Percentiles rank a stretch among this genome's conserved stretches.
phyloP scores from a whole-genome alignment of 106 monocot genomes.

The Chionographis japonica region DNA sequence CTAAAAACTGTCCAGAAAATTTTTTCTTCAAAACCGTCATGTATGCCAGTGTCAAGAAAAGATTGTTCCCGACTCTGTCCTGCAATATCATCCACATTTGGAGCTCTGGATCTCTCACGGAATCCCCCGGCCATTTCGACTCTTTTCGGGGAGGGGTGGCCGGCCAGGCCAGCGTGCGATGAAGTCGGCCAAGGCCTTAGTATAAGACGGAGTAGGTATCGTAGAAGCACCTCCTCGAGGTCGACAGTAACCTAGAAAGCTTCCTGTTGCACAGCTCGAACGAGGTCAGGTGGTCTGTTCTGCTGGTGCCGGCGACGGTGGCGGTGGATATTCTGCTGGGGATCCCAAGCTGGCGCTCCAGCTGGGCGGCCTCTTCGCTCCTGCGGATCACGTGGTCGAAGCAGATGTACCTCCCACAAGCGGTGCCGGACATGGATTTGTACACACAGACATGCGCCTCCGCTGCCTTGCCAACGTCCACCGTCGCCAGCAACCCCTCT shows the following conservation, averaged over 20 bases:
- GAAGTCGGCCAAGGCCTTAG: not conserved
- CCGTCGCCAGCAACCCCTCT: slow-evolving; percentile 55
- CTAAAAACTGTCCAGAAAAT: too few species aligned
- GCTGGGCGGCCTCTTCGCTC: slow-evolving; percentile 35
- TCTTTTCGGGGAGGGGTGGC: too few species aligned
- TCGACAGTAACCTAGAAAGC: slow-evolving; percentile 41
- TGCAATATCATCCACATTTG: too few species aligned
- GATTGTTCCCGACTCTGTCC: too few species aligned
- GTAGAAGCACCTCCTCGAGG: slow-evolving; percentile 34
- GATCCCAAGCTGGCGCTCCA: slow-evolving; percentile 58
- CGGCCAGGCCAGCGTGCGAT: too few species aligned
- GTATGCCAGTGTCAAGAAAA: too few species aligned
- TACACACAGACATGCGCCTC: slow-evolving; percentile 68
- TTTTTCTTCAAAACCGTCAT: too few species aligned
- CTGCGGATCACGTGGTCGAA: slow-evolving; percentile 45
- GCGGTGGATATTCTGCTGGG: slow-evolving; percentile 18
- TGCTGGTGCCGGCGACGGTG: not conserved
- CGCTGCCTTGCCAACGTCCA: slow-evolving; percentile 43
- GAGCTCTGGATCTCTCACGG: too few species aligned
- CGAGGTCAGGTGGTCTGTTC: not conserved
- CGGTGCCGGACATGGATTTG: slow-evolving; percentile 43
- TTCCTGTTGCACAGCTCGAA: slow-evolving; percentile 53
- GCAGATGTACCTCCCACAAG: slow-evolving; percentile 77
- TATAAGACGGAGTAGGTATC: slow-evolving; percentile 21
- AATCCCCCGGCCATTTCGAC: too few species aligned